Percentiles rank a stretch among this genome's conserved stretches.
Conservation (phyloP, 495 filamentous ascomycete genomes). For the Aspergillus haitiensis region DNA sequence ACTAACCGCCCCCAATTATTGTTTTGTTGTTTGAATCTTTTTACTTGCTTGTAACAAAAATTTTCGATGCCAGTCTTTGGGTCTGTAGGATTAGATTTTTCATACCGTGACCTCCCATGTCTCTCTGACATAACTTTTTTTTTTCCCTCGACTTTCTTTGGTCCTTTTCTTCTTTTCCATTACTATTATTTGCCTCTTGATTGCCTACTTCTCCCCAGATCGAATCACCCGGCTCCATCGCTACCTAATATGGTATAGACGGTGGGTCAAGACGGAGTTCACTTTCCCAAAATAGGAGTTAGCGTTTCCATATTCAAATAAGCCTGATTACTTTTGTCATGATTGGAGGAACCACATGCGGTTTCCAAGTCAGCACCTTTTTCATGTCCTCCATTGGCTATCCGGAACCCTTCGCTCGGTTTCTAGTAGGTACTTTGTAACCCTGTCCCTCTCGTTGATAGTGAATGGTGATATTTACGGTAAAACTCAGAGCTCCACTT, state of each 20-base stretch:
- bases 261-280: conserved; percentile 24
- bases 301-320: conserved; percentile 30
- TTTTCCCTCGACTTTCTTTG: conserved; percentile 10
- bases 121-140: neutral
- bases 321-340: conserved; percentile 26
- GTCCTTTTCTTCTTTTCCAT: neutral
- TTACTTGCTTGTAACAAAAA: too few relatives aligned
- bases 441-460: neutral
- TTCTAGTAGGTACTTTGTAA: conserved; percentile 11
- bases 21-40: neutral
- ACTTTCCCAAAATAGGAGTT: conserved; percentile 30
- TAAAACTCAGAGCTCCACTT: neutral
- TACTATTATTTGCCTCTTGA: conserved; percentile 10
- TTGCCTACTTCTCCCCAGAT: conserved; percentile 36
- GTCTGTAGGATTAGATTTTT: conserved; percentile 1
- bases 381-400: conserved; percentile 27
- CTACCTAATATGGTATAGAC: conserved; percentile 33
- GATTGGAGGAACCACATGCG: conserved; percentile 27
- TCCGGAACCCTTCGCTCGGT: conserved; percentile 9
- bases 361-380: conserved; percentile 33
- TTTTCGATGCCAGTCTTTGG: neutral
- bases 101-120: too few relatives aligned
- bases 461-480: neutral
- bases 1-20: neutral
- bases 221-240: conserved; percentile 35